Base-by-base conservation (phyloP, 768 basidiomycete species). In the Filobasidium floriforme region DNA sequence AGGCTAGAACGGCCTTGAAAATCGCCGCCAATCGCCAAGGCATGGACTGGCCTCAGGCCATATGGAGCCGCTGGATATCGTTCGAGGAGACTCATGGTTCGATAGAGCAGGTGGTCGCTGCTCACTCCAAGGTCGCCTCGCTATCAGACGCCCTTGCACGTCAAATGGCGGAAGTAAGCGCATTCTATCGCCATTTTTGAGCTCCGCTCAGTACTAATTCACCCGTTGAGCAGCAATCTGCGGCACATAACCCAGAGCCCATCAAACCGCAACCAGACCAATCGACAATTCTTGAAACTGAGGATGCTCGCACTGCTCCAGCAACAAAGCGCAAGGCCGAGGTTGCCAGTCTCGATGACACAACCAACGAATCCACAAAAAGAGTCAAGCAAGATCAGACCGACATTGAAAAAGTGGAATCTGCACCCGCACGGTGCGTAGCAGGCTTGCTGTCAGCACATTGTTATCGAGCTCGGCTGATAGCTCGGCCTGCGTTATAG, bases 1-100 rank as follows among this genome's bases (percentile, higher is more conserved):
- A 84, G 55, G 88, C 88, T 1, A 85, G 91, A 46, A 80, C 82
- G 26, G 80, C 85, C 7, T 94, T 90, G 76, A 78, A 80, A 49
- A 85, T 87, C 66, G 81, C 89, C 4, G 83, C 86, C 32, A 80
- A 82, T 52, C 88, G 88, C 75, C 85, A 87, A 60, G 71, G 76
- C 32, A 72, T 98, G 44, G 94, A 99, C 77, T 98, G 92, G 88
- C 92, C 96, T 0, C 94, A 99, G 77, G 88, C 87, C 11, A 81
- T 98, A 9, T 94, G 90, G 87, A 90, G 92, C 63, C 87, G 89
- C 0, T 94, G 90, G 89, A 73, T 87, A 19, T 79, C 83, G n/a
- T 96, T 97, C 72, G 94, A 97, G 75, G 85, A 90, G 69, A 79
- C 88, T 3, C 83, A 92, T 72, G 94, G 94, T 0, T 83, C 85